phyloP scores from a whole-genome alignment of 2,329 filamentous ascomycete genomes.

The Gnomoniopsis sp. region DNA sequence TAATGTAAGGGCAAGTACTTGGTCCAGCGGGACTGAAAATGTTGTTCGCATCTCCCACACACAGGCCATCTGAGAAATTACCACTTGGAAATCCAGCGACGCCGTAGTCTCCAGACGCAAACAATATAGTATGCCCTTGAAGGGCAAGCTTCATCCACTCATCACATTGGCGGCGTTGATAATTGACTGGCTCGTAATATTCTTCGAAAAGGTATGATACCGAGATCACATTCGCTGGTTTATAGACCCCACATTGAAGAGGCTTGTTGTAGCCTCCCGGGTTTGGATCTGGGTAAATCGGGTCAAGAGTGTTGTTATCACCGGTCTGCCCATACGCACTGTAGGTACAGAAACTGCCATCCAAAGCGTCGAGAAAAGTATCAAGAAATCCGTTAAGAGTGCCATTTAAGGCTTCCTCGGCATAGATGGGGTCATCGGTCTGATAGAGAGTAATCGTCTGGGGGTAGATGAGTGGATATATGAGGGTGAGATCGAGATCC shows the following conservation, averaged over 20 bases:
- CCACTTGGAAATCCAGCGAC: slow-evolving; percentile 23
- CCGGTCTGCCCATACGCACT: slow-evolving; percentile 45
- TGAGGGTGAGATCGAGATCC: slow-evolving; percentile 34
- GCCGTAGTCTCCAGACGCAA: slow-evolving; percentile 47
- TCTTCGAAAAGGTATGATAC: slow-evolving; percentile 22
- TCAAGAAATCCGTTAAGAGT: slow-evolving; percentile 11
- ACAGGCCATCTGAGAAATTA: slow-evolving; percentile 28
- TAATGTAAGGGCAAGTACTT: slow-evolving; percentile 43
- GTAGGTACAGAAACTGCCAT: slow-evolving; percentile 48
- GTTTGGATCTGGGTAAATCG: slow-evolving; percentile 43
- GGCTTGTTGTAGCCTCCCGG: slow-evolving; percentile 41
- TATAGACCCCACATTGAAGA: slow-evolving; percentile 33
- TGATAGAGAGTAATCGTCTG: slow-evolving; percentile 35
- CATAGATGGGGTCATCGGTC: slow-evolving; percentile 34
- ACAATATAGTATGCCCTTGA: slow-evolving; percentile 44
- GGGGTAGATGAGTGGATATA: slow-evolving; percentile 37
- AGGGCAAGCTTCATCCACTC: slow-evolving; percentile 51
- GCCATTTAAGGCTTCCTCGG: slow-evolving; percentile 29
- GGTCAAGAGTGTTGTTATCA: slow-evolving; percentile 38
- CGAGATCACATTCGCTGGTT: slow-evolving; percentile 47
- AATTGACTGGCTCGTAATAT: slow-evolving; percentile 25
- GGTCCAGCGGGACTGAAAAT: slow-evolving; percentile 49
- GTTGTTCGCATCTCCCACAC: slow-evolving; percentile 31
- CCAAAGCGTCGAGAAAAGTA: slow-evolving; percentile 39
- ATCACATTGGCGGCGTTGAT: slow-evolving; percentile 50